Conservation (phyloP, 257 asterid genomes). For the Nicotiana tomentosiformis region DNA sequence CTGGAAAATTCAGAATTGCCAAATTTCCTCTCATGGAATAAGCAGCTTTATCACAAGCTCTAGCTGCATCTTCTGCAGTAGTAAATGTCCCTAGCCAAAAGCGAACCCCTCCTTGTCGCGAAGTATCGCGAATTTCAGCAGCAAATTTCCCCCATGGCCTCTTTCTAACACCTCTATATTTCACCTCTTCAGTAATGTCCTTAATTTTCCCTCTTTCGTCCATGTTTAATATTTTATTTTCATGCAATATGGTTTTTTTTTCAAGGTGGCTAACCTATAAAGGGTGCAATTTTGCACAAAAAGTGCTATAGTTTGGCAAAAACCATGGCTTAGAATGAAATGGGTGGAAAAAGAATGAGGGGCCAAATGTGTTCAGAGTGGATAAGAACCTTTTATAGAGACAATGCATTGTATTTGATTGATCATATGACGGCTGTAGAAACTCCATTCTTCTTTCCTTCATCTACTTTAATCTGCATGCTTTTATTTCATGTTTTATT, state of each 20-base stretch:
- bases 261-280: conserved; percentile 21
- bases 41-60: conserved; percentile 71
- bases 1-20: conserved; percentile 68
- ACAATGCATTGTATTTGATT: conserved; percentile 11
- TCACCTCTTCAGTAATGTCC: conserved; percentile 27
- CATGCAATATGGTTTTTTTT: neutral
- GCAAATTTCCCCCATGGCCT: conserved; percentile 85
- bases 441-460: too few relatives aligned
- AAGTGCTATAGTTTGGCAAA: neutral
- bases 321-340: conserved; percentile 4
- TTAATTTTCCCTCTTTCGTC: conserved; percentile 12
- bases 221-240: neutral
- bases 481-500: too few relatives aligned
- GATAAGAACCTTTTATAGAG: conserved; percentile 28
- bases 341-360: conserved; percentile 43
- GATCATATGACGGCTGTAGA: too few relatives aligned
- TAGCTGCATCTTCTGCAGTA: conserved; percentile 67
- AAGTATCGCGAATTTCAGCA: conserved; percentile 76
- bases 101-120: conserved; percentile 55
- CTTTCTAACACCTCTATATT: conserved; percentile 70
- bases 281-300: neutral
- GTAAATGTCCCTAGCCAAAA: conserved; percentile 77
- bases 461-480: too few relatives aligned
- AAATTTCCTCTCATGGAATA: conserved; percentile 61
- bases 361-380: conserved; percentile 12